Conservation (phyloP, 495 filamentous ascomycete species). For the Schizothecium vesticola region DNA sequence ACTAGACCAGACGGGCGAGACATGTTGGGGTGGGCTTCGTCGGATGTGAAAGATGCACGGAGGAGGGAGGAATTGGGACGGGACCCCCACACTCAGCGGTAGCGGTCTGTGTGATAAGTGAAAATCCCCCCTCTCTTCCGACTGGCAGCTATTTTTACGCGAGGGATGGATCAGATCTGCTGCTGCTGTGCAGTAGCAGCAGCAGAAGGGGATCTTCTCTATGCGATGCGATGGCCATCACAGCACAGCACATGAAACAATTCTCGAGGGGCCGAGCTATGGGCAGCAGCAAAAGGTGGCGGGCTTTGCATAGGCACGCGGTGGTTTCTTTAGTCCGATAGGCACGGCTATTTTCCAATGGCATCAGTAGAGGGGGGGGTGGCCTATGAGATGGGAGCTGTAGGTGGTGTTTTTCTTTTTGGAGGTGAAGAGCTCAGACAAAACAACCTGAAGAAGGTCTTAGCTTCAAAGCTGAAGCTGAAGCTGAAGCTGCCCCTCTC, state of each 20-base stretch:
- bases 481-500: not conserved
- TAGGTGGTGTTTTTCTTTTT: not conserved
- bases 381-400: not conserved
- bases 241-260: not conserved
- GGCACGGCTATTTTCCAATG: not conserved
- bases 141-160: not conserved
- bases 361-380: not conserved
- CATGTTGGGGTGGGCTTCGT: not conserved
- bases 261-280: not conserved
- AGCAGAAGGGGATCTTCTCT: not conserved
- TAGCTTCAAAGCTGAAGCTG: not conserved
- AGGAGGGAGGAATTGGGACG: not conserved
- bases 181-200: not conserved
- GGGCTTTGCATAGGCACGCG: not conserved
- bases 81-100: not conserved
- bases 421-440: not conserved
- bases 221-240: too few relatives aligned
- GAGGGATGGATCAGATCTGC: not conserved
- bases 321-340: not conserved
- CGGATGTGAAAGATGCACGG: not conserved
- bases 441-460: not conserved
- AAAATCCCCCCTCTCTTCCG: not conserved
- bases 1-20: too few relatives aligned
- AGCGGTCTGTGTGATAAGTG: not conserved
- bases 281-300: not conserved